phyloP scores from a whole-genome alignment of 2,329 filamentous ascomycete species.

The Plenodomus biglobosus region DNA sequence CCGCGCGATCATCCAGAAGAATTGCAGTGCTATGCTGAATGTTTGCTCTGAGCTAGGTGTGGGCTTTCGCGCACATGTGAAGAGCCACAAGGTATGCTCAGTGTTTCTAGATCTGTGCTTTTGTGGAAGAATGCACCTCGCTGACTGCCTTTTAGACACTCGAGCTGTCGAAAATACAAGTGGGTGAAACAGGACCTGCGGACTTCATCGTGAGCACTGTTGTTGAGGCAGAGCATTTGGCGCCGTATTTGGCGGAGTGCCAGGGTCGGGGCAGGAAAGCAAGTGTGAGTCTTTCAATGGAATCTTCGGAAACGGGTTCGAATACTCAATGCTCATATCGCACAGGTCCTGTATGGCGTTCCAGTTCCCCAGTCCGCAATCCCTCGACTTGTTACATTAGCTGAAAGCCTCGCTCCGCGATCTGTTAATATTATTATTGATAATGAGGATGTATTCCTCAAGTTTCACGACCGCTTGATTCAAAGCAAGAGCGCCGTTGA shows the following conservation, averaged over 20 bases:
- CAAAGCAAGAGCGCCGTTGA: slow-evolving; percentile 26
- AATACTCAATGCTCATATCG: too few species aligned
- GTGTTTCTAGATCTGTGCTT: not conserved
- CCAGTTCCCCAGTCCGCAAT: slow-evolving; percentile 65
- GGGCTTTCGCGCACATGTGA: slow-evolving; percentile 75
- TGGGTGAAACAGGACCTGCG: slow-evolving; percentile 58
- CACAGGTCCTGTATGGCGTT: slow-evolving; percentile 70
- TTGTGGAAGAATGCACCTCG: not conserved
- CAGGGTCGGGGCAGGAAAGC: slow-evolving; percentile 56
- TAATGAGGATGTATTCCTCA: slow-evolving; percentile 55
- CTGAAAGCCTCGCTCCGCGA: slow-evolving; percentile 54
- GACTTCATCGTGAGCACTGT: slow-evolving; percentile 74
- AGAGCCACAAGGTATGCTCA: slow-evolving; percentile 72
- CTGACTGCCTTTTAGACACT: slow-evolving; percentile 54
- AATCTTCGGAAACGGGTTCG: not conserved
- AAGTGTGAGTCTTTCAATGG: slow-evolving; percentile 55
- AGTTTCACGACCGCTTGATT: slow-evolving; percentile 41
- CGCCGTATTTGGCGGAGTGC: slow-evolving; percentile 62
- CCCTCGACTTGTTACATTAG: slow-evolving; percentile 60
- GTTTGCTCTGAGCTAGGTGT: slow-evolving; percentile 62
- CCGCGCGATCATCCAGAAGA: slow-evolving; percentile 63
- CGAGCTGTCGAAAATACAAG: slow-evolving; percentile 68
- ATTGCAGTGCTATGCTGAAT: slow-evolving; percentile 72
- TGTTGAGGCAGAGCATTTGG: slow-evolving; percentile 69
- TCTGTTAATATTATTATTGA: slow-evolving; percentile 70